Evolutionary conservation across 164 flowering plant genomes (phyloP).

Genomic region (Vitis labrusca): DNA sequence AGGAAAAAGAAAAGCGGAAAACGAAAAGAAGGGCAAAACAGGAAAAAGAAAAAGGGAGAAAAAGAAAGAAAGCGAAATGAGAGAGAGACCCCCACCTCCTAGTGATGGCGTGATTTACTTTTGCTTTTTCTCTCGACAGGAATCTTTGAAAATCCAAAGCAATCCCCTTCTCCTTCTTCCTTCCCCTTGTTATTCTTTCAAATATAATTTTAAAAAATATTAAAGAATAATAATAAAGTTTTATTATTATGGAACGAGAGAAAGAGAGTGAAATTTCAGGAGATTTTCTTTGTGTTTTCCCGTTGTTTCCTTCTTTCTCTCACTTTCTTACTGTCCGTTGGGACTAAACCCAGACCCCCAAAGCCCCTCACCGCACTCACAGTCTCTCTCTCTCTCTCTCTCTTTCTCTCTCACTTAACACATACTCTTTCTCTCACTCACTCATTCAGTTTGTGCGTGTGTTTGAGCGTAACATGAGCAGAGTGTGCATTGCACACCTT

Average conservation of each 20-base stretch:
- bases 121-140: slow-evolving; percentile 37
- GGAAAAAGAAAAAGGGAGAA: slow-evolving; percentile 13
- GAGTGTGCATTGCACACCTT: slow-evolving; percentile 11
- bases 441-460: no score
- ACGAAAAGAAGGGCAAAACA: slow-evolving; percentile 19
- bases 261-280: no score
- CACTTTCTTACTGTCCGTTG: slow-evolving; percentile 21
- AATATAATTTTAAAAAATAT: no score
- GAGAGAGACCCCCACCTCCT: slow-evolving; percentile 4
- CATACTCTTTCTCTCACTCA: no score
- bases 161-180: background rate
- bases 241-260: no score
- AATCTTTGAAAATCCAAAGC: slow-evolving; percentile 41
- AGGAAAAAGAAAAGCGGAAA: slow-evolving; percentile 6
- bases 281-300: slow-evolving; percentile 2
- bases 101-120: slow-evolving; percentile 36
- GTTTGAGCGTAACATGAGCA: slow-evolving; percentile 26
- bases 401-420: background rate
- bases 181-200: slow-evolving; percentile 3
- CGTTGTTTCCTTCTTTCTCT: slow-evolving; percentile 7
- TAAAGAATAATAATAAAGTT: no score
- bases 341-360: slow-evolving; percentile 12
- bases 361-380: slow-evolving; percentile 8
- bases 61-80: slow-evolving; percentile 13
- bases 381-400: background rate